These are phyloP conservation scores for Diaporthe helianthi DNA, from an alignment of 2,329 filamentous ascomycete species.

Conservation along the genomic window DNA sequence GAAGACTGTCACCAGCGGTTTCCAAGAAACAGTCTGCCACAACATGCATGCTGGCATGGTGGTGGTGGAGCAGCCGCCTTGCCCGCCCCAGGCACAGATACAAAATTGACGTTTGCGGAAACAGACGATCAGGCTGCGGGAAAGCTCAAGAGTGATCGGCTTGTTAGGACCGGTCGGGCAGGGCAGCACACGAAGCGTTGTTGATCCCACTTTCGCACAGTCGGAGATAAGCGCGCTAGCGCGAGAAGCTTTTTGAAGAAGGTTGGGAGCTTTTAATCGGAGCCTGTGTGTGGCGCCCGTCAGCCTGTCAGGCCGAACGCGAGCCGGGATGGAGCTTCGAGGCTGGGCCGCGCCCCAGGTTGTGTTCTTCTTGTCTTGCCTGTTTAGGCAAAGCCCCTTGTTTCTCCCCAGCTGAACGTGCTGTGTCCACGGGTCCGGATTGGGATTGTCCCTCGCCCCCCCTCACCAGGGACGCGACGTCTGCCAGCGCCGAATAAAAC, in stretches of 20 bases:
- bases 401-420: background rate
- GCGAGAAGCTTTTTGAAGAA: background rate
- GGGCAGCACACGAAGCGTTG: slow-evolving; percentile 7
- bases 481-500: slow-evolving; percentile 8
- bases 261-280: background rate
- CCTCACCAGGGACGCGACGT: too few species aligned
- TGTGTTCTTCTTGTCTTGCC: background rate
- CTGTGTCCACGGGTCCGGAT: background rate
- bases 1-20: background rate
- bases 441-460: background rate
- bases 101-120: slow-evolving; percentile 6
- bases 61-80: background rate
- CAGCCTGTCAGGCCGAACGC: background rate
- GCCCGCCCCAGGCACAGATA: background rate
- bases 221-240: slow-evolving; percentile 18
- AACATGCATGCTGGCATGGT: background rate
- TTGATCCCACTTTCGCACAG: slow-evolving; percentile 22
- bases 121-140: background rate
- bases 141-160: background rate
- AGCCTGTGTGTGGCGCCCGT: slow-evolving; percentile 6
- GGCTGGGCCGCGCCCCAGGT: background rate
- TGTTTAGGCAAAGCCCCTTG: background rate
- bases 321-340: background rate
- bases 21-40: background rate
- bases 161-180: slow-evolving; percentile 4